Percentiles rank a stretch among this genome's conserved stretches.
Evolutionary conservation across 345 rosid genomes (phyloP).

Genomic region (Reutealis trisperma): DNA sequence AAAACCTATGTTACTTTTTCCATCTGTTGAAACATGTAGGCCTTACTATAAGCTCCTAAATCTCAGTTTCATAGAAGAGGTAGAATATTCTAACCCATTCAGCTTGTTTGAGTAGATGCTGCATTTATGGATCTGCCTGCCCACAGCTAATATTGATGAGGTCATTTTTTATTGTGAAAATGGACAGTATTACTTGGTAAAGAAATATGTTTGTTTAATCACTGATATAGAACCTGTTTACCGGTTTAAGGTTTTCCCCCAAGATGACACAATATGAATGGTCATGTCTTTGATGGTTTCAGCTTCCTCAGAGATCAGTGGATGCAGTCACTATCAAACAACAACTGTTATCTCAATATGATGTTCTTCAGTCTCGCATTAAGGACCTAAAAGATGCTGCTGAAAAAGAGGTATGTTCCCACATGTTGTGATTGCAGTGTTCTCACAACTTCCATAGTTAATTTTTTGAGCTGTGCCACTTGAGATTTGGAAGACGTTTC

Average conservation of each 20-base stretch:
- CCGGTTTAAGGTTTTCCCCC: background rate
- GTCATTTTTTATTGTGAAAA: background rate
- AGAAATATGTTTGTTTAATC: constrained; percentile 6
- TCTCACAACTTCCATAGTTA: constrained; percentile 1
- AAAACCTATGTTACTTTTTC: background rate
- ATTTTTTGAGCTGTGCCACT: background rate
- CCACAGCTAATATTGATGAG: background rate
- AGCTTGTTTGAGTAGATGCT: background rate
- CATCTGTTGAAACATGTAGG: background rate
- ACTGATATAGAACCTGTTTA: background rate
- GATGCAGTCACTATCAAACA: constrained; percentile 71
- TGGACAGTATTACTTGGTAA: background rate
- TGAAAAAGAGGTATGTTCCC: constrained; percentile 71
- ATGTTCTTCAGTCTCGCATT: constrained; percentile 82
- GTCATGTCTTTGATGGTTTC: constrained; percentile 30
- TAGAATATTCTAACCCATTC: too few species aligned
- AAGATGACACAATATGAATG: constrained; percentile 8
- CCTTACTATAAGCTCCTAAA: background rate
- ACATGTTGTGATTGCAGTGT: background rate
- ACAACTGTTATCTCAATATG: constrained; percentile 85
- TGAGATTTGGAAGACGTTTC: background rate
- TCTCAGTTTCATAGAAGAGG: too few species aligned
- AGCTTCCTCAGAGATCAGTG: constrained; percentile 83
- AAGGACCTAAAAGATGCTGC: constrained; percentile 72
- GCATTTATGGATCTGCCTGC: background rate